Evolutionary conservation across 208 protist species (phyloP).

Genomic region (Acanthamoeba quina): DNA sequence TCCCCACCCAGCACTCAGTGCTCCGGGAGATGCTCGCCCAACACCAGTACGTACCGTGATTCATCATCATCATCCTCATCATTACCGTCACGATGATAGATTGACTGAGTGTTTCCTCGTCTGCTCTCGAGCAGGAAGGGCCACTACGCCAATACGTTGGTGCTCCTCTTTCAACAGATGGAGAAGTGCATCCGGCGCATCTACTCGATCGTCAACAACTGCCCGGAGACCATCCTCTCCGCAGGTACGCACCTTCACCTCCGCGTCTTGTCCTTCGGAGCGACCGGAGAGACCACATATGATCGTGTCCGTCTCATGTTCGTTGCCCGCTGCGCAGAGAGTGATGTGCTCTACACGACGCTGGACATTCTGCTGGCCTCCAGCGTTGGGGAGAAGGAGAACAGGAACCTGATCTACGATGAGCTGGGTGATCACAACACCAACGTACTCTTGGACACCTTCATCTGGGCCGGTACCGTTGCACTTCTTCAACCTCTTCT

Average conservation of each 20-base stretch:
- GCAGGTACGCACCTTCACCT: neutral
- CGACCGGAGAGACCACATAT: too few species aligned
- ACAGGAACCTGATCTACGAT: slow-evolving; percentile 12
- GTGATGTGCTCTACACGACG: slow-evolving; percentile 32
- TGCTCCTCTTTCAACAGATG: slow-evolving; percentile 37
- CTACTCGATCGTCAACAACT: slow-evolving; percentile 8
- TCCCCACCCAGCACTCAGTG: neutral
- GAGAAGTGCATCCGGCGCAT: slow-evolving; percentile 44
- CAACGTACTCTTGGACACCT: slow-evolving; percentile 13
- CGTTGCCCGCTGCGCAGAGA: neutral
- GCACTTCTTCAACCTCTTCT: neutral
- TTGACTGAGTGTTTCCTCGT: neutral
- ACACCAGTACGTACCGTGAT: neutral
- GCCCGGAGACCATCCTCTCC: slow-evolving; percentile 29
- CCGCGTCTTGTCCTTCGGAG: too few species aligned
- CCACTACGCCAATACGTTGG: slow-evolving; percentile 34
- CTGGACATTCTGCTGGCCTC: slow-evolving; percentile 18
- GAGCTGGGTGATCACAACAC: neutral
- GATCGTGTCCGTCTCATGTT: neutral
- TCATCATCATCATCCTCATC: neutral
- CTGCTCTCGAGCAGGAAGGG: neutral
- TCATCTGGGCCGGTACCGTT: slow-evolving; percentile 35
- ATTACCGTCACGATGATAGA: neutral
- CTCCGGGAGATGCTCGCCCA: slow-evolving; percentile 25
- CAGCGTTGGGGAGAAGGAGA: slow-evolving; percentile 13